Percentiles rank a stretch among this genome's conserved stretches.
These are phyloP conservation scores for Metschnikowia chrysomelidarum DNA, from an alignment of 805 yeast species.

Conservation along the genomic window DNA sequence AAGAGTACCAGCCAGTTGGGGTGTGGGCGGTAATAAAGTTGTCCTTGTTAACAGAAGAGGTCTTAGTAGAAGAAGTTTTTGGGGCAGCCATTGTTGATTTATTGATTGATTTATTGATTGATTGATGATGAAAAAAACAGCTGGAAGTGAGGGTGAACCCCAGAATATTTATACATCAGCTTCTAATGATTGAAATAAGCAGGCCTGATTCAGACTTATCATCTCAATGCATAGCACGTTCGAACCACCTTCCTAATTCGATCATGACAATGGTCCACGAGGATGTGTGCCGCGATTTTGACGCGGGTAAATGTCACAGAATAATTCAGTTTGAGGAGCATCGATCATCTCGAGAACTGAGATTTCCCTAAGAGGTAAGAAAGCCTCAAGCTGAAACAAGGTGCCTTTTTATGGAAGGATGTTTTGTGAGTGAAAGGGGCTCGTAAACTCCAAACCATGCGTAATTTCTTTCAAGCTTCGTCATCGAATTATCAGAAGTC, in stretches of 20 bases:
- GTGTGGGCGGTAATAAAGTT: conserved; percentile 2
- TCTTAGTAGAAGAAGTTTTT: conserved; percentile 2
- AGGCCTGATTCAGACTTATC: background rate
- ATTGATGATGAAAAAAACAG: background rate
- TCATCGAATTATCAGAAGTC: too few relatives aligned
- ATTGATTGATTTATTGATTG: background rate
- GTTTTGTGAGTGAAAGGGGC: too few relatives aligned
- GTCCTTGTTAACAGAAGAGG: conserved; percentile 3
- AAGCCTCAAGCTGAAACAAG: conserved; percentile 1
- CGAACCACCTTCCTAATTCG: conserved; percentile 5
- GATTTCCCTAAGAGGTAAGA: background rate
- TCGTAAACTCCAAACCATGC: too few relatives aligned
- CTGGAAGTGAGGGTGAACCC: background rate
- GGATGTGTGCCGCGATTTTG: too few relatives aligned
- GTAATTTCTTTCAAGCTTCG: too few relatives aligned
- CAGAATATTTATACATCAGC: background rate
- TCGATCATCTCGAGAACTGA: too few relatives aligned
- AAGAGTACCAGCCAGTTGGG: conserved; percentile 3
- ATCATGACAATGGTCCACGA: conserved; percentile 5
- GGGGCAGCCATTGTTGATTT: conserved; percentile 1
- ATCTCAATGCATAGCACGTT: conserved; percentile 8
- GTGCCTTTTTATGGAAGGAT: too few relatives aligned
- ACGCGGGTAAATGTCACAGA: too few relatives aligned
- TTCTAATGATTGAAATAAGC: background rate
- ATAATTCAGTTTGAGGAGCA: too few relatives aligned